A percentile compares a stretch with the other conserved stretches of the same genome.
These are phyloP conservation scores for Pilaira anomala DNA, from an alignment of 192 early-diverging fungal species.

Conservation along the genomic window DNA sequence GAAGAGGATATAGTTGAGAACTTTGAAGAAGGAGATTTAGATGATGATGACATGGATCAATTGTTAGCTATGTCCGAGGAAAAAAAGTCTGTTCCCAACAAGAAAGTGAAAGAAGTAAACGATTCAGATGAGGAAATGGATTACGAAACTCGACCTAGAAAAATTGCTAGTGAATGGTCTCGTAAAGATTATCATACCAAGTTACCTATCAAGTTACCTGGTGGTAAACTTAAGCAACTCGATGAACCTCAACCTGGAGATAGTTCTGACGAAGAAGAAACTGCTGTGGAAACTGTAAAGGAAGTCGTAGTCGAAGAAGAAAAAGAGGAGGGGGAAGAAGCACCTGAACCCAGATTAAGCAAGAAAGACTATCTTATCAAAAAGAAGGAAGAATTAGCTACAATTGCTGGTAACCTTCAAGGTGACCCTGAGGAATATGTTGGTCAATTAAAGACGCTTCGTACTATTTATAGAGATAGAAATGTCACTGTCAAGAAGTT, in stretches of 20 bases:
- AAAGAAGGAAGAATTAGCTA: slow-evolving; percentile 79
- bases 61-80: slow-evolving; percentile 12
- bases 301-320: slow-evolving; percentile 29
- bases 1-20: not conserved
- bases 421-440: slow-evolving; percentile 78
- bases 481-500: slow-evolving; percentile 69
- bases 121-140: slow-evolving; percentile 60
- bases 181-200: slow-evolving; percentile 53
- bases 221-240: slow-evolving; percentile 52
- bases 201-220: slow-evolving; percentile 66
- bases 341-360: slow-evolving; percentile 40
- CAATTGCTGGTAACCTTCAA: slow-evolving; percentile 72
- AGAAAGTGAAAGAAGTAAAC: slow-evolving; percentile 28
- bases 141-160: slow-evolving; percentile 59
- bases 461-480: slow-evolving; percentile 59
- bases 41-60: not conserved
- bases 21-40: not conserved
- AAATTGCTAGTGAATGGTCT: slow-evolving; percentile 50
- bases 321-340: slow-evolving; percentile 18
- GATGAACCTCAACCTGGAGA: slow-evolving; percentile 37
- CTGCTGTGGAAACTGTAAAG: slow-evolving; percentile 24
- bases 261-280: slow-evolving; percentile 26
- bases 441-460: slow-evolving; percentile 65
- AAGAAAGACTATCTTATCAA: slow-evolving; percentile 56
- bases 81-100: slow-evolving; percentile 19